Evolutionary conservation across 176 grass and related monocot genomes (phyloP), one percentile per base, ranked within the genome.

Genomic region (Metroxylon sagu): DNA sequence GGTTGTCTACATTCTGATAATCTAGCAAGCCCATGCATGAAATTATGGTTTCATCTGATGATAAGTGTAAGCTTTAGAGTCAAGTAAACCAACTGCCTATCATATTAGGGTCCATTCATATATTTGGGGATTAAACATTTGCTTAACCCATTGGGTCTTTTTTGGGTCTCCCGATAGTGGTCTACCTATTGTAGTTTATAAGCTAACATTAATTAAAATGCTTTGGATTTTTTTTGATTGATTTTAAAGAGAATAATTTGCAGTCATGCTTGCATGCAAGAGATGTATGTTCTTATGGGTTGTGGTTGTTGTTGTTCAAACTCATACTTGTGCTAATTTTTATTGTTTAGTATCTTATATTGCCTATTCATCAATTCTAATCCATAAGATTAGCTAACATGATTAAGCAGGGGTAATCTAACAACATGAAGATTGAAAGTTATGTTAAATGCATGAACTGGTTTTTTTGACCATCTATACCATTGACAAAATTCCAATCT

Each of bases 31-130:
- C 61, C 14, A 55, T 68, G 56, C 77, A 80, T 74, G 77, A 80
- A 69, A 74, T 80, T 54, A 80, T 70, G 5, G 57, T 80, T 62
- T 53, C 77, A 7, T 49, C 70, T 25, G 16, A 74, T 21, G 56
- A 80, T 56, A 80, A 51, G 48, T 70, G 70, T 69, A 74, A 68
- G 50, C 26, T 60, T 73, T 70, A 74, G 61, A 80, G 60, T 74
- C 53, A 74, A 56, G 77, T 80, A 69, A 17, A 54, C 19, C 52
- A 54, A 19, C 8, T 6, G 14, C 52, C 19, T 54, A 18, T 1
- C 17, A 21, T 54, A 19, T 6, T 54, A 18, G 52, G 52, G 18
- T 54, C 5, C 18, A 18, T 54, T n/a, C 18, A 18, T 5, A 12
- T 10, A 21, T 19, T 54, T 54, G 18, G 52, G 7, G 19, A 54